These are phyloP conservation scores for Colletotrichum trifolii DNA, from an alignment of 2,329 filamentous ascomycete genomes.

Conservation along the genomic window DNA sequence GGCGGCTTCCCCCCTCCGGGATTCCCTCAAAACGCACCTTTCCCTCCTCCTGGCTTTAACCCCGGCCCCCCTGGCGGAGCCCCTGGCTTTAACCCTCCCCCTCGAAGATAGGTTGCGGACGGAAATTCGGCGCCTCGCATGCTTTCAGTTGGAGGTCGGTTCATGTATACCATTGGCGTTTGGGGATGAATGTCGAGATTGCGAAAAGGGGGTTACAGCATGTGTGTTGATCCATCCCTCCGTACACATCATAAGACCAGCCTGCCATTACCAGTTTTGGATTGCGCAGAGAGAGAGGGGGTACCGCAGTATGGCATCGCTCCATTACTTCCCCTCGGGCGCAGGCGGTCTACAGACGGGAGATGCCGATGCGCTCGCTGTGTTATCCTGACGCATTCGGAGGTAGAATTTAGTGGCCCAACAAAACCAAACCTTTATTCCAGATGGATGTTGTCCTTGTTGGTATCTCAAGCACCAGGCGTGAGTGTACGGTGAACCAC, in stretches of 20 bases:
- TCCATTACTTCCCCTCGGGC: too few relatives aligned
- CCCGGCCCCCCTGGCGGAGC: constrained; percentile 60
- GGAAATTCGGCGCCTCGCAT: constrained; percentile 36
- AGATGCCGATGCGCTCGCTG: too few relatives aligned
- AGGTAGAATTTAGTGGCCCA: too few relatives aligned
- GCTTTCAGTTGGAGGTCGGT: constrained; percentile 36
- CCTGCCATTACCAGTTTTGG: constrained; percentile 14
- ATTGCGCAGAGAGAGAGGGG: constrained; percentile 21
- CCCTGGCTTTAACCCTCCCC: constrained; percentile 81
- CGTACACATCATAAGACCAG: constrained; percentile 29
- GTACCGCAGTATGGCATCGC: too few relatives aligned
- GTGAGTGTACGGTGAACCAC: too few relatives aligned
- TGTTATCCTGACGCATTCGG: too few relatives aligned
- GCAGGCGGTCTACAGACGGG: too few relatives aligned
- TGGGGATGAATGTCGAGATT: constrained; percentile 42
- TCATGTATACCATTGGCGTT: constrained; percentile 46
- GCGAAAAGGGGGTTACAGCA: constrained; percentile 26
- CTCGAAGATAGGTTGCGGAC: constrained; percentile 60
- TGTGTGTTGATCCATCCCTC: constrained; percentile 23
- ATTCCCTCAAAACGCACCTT: constrained; percentile 52
- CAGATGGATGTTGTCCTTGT: too few relatives aligned
- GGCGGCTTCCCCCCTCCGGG: constrained; percentile 59
- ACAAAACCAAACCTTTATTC: too few relatives aligned
- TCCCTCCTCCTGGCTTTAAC: constrained; percentile 64
- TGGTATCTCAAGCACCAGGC: too few relatives aligned